These are phyloP conservation scores for Aspergillus indologenus DNA, from an alignment of 495 filamentous ascomycete genomes.

Conservation along the genomic window DNA sequence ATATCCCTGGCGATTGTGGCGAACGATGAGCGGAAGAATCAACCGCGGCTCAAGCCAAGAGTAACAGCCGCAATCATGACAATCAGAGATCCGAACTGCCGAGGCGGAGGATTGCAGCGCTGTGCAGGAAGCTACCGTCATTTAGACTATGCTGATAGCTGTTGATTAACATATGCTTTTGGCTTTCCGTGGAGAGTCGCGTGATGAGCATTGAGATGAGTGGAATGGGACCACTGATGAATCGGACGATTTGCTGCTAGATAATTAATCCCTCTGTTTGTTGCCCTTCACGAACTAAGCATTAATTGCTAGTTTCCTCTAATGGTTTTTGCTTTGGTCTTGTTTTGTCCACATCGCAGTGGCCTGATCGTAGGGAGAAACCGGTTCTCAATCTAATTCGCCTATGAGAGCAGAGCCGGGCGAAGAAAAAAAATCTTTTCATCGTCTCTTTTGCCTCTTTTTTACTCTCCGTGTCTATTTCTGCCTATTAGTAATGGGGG, in stretches of 20 bases:
- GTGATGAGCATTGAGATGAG: neutral
- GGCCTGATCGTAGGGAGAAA: constrained; percentile 7
- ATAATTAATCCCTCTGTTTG: neutral
- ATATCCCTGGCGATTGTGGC: neutral
- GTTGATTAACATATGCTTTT: too few species aligned
- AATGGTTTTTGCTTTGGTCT: neutral
- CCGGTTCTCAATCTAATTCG: neutral
- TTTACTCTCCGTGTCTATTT: neutral
- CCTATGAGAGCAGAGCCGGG: neutral
- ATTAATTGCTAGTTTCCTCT: neutral
- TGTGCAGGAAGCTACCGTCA: neutral
- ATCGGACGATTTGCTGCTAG: neutral
- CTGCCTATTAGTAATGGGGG: neutral
- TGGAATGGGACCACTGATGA: neutral
- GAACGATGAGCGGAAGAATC: neutral
- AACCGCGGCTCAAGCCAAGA: neutral
- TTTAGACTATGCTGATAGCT: too few species aligned
- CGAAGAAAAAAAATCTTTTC: neutral
- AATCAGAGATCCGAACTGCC: neutral
- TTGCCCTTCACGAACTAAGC: neutral
- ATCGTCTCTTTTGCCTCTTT: neutral
- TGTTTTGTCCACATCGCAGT: neutral
- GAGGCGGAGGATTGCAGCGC: neutral
- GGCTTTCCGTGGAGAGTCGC: neutral
- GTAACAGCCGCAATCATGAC: neutral